Evolutionary conservation across 1,284 basidiomycete species (phyloP).

Genomic region (Agaricales sp.): DNA sequence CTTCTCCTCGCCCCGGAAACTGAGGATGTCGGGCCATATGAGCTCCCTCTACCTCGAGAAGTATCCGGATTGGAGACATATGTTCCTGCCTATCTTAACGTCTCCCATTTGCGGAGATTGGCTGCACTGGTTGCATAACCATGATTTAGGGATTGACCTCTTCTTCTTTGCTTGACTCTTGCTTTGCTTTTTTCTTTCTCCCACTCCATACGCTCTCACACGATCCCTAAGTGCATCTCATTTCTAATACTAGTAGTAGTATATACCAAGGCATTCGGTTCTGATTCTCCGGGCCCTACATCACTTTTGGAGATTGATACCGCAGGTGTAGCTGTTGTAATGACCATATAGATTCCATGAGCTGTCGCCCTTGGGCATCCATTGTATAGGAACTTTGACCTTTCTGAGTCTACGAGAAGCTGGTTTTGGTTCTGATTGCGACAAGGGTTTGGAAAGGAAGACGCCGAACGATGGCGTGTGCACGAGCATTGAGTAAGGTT

Average conservation of each 20-base stretch:
- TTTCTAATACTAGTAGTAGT: background rate
- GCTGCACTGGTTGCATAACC: slow-evolving; percentile 69
- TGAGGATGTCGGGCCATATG: slow-evolving; percentile 91
- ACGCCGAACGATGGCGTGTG: too few species aligned
- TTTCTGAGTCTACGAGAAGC: too few species aligned
- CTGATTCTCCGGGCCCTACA: background rate
- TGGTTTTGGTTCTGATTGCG: too few species aligned
- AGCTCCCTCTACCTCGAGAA: slow-evolving; percentile 78
- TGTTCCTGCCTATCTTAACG: slow-evolving; percentile 78
- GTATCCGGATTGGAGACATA: slow-evolving; percentile 85
- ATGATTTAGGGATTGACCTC: slow-evolving; percentile 7
- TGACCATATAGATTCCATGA: too few species aligned
- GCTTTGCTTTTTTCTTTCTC: slow-evolving; percentile 18
- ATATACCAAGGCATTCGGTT: background rate
- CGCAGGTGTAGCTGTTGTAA: background rate
- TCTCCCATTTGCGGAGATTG: slow-evolving; percentile 72
- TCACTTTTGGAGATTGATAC: background rate
- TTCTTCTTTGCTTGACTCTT: slow-evolving; percentile 13
- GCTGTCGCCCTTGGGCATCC: too few species aligned
- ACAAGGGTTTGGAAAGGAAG: too few species aligned
- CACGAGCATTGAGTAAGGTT: too few species aligned
- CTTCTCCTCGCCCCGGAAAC: slow-evolving; percentile 89
- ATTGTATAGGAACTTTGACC: too few species aligned
- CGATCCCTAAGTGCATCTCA: background rate
- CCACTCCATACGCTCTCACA: slow-evolving; percentile 9